Base-by-base conservation (phyloP, 2,329 filamentous ascomycete genomes). In the Colletotrichum karsti region DNA sequence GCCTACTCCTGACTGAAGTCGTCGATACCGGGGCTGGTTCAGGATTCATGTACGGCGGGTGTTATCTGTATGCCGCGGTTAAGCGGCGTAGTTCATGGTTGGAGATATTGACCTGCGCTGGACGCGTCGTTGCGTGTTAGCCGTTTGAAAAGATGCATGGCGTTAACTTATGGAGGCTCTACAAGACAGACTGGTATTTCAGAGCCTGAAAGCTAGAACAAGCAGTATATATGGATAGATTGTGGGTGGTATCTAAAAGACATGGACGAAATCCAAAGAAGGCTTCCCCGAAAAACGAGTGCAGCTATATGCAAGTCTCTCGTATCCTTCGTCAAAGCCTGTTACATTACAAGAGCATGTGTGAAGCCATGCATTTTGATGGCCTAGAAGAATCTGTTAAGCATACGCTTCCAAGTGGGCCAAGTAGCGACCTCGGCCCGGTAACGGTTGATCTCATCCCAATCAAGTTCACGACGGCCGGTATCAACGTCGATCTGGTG, bases 401-500 rank as follows among this genome's bases (percentile, higher is more conserved):
- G 3, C 18, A 48, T 3, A 33, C 68, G 69, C 63, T 67, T 70
- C 69, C 69, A 71, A 22, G 59, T 59, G 30, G 69, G 67, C 55
- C 62, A 61, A 5, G 59, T 20, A 2, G 59, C 63, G 15, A 68
- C 24, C 24, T 67, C 67, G 5, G 59, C 69, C 30, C 51, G 58
- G 56, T 64, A 65, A n/a, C 35, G 48, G 37, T 61, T 63, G 46
- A 71, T 71, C 46, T 60, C 67, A 2, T 71, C 69, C 69, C 69
- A 71, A 12, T 71, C 69, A 5, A 70, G 63, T 26, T 71, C 67
- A 9, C 69, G 69, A 13, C 69, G 67, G 12, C 69, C 69, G 4
- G 69, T 71, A 39, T 71, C 69, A 2, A 71, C 69, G 9, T 71
- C 69, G 59, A 71, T 71, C 35, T 71, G 69, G 41, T 59, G 46